Base-by-base conservation (phyloP, 1,139 yeast species). In the Zygoascus meyerae region DNA sequence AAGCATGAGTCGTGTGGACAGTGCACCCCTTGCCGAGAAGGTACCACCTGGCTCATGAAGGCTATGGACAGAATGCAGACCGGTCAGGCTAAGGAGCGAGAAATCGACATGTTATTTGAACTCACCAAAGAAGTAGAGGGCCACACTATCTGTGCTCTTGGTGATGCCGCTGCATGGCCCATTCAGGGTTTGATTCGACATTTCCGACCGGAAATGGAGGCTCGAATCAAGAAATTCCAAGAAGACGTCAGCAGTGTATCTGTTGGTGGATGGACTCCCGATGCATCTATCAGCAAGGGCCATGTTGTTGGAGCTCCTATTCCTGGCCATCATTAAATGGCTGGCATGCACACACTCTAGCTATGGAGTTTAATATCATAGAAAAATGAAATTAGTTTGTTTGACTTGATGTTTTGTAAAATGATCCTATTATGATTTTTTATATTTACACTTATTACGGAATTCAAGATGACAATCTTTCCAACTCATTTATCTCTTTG, bases 91-190 rank as follows among this genome's bases (percentile, higher is more conserved):
- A 74, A 77, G 52, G 80, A 76, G 60, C 77, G 79, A 55, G 95
- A 86, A 68, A 86, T 86, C 58, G 95, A 86, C 63, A 79, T 79
- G 84, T 78, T 86, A 50, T 75, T 75, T 60, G 95, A 86, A 69
- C 77, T 86, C 56, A 81, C 90, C 52, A 83, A 85, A 70, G 86
- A 84, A 65, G 79, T 86, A 57, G 95, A 86, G 69, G 95, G 94
- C 46, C 95, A 86, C 70, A 85, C 95, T 48, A 86, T 86, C 60
- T 86, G 95, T 71, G 95, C 94, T 28, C 74, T 86, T 60, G 95
- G 95, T 53, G 95, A 86, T 66, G 95, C 95, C 36, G 89, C 95
- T 51, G 90, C 94, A 40, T 86, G 95, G 95, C 95, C 95, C 44
- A 75, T 86, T 51, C 95, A 86, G 70, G 95, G 95, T 50, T 76